Evolutionary conservation across 495 filamentous ascomycete genomes (phyloP).

Genomic region (Pseudomonodictys pantanalensis): DNA sequence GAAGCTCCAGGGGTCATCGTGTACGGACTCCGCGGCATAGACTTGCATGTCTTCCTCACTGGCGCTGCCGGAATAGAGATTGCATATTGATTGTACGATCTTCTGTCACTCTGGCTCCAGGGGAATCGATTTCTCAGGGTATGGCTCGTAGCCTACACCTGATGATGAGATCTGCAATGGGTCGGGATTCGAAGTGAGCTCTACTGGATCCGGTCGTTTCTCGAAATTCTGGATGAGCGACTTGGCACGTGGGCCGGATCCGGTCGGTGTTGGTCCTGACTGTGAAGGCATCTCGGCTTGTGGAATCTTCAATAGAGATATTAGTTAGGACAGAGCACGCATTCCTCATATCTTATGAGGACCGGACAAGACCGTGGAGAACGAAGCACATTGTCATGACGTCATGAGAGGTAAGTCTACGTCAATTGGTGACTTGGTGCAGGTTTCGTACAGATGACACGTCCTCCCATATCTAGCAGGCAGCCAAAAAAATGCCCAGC

Average conservation of each 20-base stretch:
- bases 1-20: slow-evolving; percentile 52
- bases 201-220: slow-evolving; percentile 39
- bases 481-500: too few relatives aligned
- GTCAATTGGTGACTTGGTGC: too few relatives aligned
- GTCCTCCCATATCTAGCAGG: too few relatives aligned
- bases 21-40: slow-evolving; percentile 47
- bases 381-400: too few relatives aligned
- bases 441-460: too few relatives aligned
- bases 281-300: too few relatives aligned
- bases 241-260: not conserved
- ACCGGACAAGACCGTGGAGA: too few relatives aligned
- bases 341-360: too few relatives aligned
- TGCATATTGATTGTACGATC: slow-evolving; percentile 45
- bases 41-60: slow-evolving; percentile 50
- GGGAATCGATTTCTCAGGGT: slow-evolving; percentile 42
- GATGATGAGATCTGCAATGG: slow-evolving; percentile 37
- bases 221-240: slow-evolving; percentile 29
- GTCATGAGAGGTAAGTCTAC: too few relatives aligned
- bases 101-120: slow-evolving; percentile 37
- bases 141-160: slow-evolving; percentile 47
- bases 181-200: slow-evolving; percentile 36
- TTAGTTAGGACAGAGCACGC: too few relatives aligned
- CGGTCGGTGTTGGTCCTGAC: not conserved
- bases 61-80: slow-evolving; percentile 49
- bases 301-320: too few relatives aligned